Conservation (phyloP, 1,284 basidiomycete genomes). For the Limonomyces culmigenus region DNA sequence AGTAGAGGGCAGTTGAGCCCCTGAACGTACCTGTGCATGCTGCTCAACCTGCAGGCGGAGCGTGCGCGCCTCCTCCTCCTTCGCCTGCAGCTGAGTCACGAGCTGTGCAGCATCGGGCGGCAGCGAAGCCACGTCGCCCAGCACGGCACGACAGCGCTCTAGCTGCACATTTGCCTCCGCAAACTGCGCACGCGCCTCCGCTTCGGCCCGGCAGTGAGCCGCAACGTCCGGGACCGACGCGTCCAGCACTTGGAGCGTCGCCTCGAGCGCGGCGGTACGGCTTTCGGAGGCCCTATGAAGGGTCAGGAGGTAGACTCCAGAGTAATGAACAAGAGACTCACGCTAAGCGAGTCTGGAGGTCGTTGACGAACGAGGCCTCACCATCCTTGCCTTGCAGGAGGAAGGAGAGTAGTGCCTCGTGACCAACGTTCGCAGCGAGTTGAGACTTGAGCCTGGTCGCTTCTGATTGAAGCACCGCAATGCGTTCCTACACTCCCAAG, state of each 20-base stretch:
- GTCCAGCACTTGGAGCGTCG: constrained; percentile 26
- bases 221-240: constrained; percentile 30
- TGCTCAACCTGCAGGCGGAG: constrained; percentile 40
- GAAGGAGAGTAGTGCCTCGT: constrained; percentile 59
- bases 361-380: constrained; percentile 43
- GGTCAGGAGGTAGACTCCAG: constrained; percentile 4
- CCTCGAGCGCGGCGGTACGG: constrained; percentile 32
- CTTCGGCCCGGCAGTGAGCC: constrained; percentile 30
- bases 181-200: constrained; percentile 34
- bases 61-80: constrained; percentile 43
- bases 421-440: constrained; percentile 58
- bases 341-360: constrained; percentile 41
- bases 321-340: constrained; percentile 18
- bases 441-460: constrained; percentile 59
- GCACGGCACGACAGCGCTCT: constrained; percentile 40
- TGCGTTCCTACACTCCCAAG: constrained; percentile 42
- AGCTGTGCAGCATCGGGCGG: constrained; percentile 34
- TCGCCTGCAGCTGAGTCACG: constrained; percentile 35
- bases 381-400: constrained; percentile 42
- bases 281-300: constrained; percentile 31
- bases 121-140: constrained; percentile 35
- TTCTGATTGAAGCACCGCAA: constrained; percentile 60
- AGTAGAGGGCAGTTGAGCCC: not conserved
- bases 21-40: constrained; percentile 26
- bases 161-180: constrained; percentile 29